Conservation (phyloP, 805 yeast genomes). For the Wickerhamomyces bisporus region DNA sequence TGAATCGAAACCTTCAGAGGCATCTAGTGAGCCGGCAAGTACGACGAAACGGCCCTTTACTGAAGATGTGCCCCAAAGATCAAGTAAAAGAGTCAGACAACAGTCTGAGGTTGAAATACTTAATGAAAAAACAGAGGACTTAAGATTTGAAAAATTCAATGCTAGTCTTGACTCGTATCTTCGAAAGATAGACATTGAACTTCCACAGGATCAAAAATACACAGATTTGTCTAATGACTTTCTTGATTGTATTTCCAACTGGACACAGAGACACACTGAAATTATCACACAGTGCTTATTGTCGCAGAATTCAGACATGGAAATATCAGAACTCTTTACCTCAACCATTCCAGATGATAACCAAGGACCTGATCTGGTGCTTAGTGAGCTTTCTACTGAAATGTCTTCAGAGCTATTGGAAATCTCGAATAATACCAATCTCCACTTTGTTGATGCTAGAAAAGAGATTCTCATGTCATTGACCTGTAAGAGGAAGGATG, state of each 20-base stretch:
- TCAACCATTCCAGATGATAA: conserved; percentile 24
- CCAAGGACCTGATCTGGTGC: conserved; percentile 6
- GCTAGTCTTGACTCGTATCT: conserved; percentile 1
- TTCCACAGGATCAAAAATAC: background rate
- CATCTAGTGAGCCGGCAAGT: background rate
- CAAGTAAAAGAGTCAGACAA: conserved; percentile 35
- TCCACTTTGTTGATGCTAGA: conserved; percentile 36
- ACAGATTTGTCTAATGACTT: conserved; percentile 8
- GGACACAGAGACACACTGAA: conserved; percentile 19
- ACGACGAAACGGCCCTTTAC: conserved; percentile 12
- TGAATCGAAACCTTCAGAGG: too few species aligned
- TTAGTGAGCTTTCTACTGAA: conserved; percentile 3
- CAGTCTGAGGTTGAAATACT: conserved; percentile 22
- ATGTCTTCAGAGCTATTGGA: conserved; percentile 22
- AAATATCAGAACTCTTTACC: conserved; percentile 27
- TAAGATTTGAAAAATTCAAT: conserved; percentile 4
- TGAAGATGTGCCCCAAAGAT: conserved; percentile 27
- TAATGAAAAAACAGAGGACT: background rate
- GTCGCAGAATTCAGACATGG: conserved; percentile 9
- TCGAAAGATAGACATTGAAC: too few species aligned
- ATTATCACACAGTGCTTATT: background rate
- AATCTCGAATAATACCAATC: conserved; percentile 20
- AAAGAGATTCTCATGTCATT: conserved; percentile 25
- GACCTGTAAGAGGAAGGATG: conserved; percentile 11
- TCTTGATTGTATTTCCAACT: background rate